phyloP scores from a whole-genome alignment of 1,139 yeast species.

The Protomyces pachydermus region DNA sequence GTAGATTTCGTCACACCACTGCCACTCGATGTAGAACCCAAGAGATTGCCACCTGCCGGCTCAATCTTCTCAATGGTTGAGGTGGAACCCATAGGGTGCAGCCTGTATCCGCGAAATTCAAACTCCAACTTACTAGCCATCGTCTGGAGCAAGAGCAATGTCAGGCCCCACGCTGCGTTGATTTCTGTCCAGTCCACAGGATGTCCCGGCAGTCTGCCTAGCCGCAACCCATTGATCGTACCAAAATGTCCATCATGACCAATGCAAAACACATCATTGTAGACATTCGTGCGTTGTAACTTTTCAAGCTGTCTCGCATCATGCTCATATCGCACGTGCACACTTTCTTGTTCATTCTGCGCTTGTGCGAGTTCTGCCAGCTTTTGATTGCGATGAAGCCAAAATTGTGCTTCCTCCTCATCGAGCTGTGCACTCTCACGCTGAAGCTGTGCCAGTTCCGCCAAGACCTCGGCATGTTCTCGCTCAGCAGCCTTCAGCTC shows the following conservation, averaged over 20 bases:
- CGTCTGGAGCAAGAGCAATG: slow-evolving; percentile 64
- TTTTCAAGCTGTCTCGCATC: slow-evolving; percentile 38
- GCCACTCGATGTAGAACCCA: not conserved
- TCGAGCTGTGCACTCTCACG: slow-evolving; percentile 33
- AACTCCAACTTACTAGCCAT: slow-evolving; percentile 56
- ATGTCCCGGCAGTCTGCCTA: slow-evolving; percentile 59
- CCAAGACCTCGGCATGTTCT: slow-evolving; percentile 36
- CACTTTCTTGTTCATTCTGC: slow-evolving; percentile 31
- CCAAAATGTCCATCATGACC: slow-evolving; percentile 81
- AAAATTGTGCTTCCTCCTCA: slow-evolving; percentile 29
- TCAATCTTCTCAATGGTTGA: slow-evolving; percentile 67
- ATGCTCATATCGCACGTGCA: slow-evolving; percentile 30
- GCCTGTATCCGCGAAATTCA: slow-evolving; percentile 53
- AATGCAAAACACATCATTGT: slow-evolving; percentile 72
- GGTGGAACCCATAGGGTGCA: slow-evolving; percentile 80
- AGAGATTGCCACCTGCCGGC: slow-evolving; percentile 37
- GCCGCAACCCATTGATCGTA: slow-evolving; percentile 74
- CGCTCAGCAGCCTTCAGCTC: slow-evolving; percentile 40
- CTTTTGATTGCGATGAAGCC: slow-evolving; percentile 14
- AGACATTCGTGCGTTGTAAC: slow-evolving; percentile 70
- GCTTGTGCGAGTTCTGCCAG: slow-evolving; percentile 19
- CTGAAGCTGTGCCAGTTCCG: slow-evolving; percentile 40
- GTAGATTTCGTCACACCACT: slow-evolving; percentile 33
- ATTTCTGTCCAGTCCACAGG: slow-evolving; percentile 80
- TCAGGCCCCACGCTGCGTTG: slow-evolving; percentile 87